phyloP scores from a whole-genome alignment of 1,139 yeast genomes.

The Pichia sp. region DNA sequence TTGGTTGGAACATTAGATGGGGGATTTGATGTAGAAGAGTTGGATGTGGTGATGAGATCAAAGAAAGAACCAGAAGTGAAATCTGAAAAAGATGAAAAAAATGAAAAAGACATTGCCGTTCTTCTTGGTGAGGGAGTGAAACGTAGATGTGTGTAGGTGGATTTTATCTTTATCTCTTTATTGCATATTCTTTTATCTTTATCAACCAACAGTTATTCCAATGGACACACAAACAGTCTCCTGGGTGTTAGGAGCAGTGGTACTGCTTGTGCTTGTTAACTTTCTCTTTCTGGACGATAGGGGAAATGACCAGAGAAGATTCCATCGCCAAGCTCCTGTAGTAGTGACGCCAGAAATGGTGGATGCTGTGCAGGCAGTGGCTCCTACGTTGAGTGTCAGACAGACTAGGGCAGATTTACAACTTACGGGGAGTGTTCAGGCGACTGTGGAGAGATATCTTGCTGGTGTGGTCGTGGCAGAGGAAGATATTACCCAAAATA shows the following conservation, averaged over 20 bases:
- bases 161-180: neutral
- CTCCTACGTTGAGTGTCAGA: constrained; percentile 63
- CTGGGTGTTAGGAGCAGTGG: constrained; percentile 13
- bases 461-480: constrained; percentile 35
- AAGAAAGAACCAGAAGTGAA: neutral
- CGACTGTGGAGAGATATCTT: constrained; percentile 64
- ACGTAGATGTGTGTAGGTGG: neutral
- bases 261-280: constrained; percentile 51
- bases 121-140: neutral
- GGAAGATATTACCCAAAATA: neutral
- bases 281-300: constrained; percentile 44
- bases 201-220: neutral
- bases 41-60: neutral
- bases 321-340: neutral
- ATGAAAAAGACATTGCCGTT: neutral
- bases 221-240: constrained; percentile 6
- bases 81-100: neutral
- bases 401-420: constrained; percentile 59
- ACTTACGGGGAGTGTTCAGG: constrained; percentile 72
- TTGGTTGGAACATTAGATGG: constrained; percentile 20
- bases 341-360: constrained; percentile 64
- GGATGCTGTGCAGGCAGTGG: constrained; percentile 77
- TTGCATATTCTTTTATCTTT: neutral
- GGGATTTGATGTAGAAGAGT: constrained; percentile 3
- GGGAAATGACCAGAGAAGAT: constrained; percentile 15